Conservation (phyloP, 2,329 filamentous ascomycete genomes). For the Lasiodiplodia citricola region DNA sequence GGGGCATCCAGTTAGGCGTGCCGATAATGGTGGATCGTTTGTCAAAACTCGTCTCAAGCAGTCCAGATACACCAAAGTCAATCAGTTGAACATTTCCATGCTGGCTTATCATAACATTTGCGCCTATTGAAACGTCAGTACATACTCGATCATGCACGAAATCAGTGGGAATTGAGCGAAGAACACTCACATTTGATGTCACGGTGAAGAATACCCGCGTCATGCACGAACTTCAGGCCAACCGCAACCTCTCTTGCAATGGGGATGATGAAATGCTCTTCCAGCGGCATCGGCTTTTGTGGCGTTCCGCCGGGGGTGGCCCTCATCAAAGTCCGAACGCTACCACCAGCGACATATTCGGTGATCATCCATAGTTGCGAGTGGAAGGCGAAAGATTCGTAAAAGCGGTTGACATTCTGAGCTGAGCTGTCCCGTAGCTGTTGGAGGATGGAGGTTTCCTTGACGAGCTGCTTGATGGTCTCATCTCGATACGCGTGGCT, state of each 20-base stretch:
- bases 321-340: constrained; percentile 68
- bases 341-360: constrained; percentile 84
- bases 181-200: constrained; percentile 63
- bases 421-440: constrained; percentile 75
- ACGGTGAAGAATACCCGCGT: constrained; percentile 70
- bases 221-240: constrained; percentile 65
- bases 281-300: constrained; percentile 51
- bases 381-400: constrained; percentile 78
- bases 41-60: constrained; percentile 75
- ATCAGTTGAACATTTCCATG: constrained; percentile 78
- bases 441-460: constrained; percentile 70
- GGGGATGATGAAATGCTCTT: constrained; percentile 67
- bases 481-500: constrained; percentile 31
- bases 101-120: constrained; percentile 81
- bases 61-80: constrained; percentile 82
- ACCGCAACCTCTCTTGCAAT: constrained; percentile 68
- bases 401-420: constrained; percentile 84
- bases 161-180: background rate
- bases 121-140: constrained; percentile 49
- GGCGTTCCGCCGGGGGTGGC: constrained; percentile 10
- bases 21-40: constrained; percentile 83
- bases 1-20: constrained; percentile 86
- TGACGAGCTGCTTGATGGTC: constrained; percentile 49
- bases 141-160: background rate
- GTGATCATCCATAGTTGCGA: constrained; percentile 87